phyloP scores from a whole-genome alignment of 1,284 basidiomycete genomes.

The Anthracocystis setariae region DNA sequence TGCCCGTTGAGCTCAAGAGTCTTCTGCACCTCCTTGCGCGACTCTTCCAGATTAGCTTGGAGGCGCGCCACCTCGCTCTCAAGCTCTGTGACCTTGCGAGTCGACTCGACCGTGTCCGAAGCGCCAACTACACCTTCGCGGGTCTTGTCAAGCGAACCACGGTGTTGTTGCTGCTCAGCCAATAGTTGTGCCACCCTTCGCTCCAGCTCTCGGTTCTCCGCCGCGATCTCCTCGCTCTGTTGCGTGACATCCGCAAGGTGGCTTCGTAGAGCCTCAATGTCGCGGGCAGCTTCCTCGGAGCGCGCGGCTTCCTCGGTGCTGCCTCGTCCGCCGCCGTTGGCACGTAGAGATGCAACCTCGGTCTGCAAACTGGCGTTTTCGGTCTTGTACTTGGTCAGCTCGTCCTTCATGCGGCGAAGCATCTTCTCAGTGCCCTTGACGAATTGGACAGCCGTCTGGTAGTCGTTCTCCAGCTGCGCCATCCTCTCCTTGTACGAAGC shows the following conservation, averaged over 20 bases:
- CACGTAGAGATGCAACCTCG: conserved; percentile 34
- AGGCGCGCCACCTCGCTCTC: conserved; percentile 50
- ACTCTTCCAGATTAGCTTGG: conserved; percentile 39
- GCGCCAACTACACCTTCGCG: conserved; percentile 13
- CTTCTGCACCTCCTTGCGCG: conserved; percentile 48
- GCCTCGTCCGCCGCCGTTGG: conserved; percentile 13
- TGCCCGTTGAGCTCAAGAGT: conserved; percentile 55
- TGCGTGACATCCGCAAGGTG: conserved; percentile 55
- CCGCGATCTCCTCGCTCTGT: conserved; percentile 57
- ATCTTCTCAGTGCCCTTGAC: conserved; percentile 96
- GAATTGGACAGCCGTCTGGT: conserved; percentile 85
- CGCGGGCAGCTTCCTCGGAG: conserved; percentile 52
- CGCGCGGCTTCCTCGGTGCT: conserved; percentile 43
- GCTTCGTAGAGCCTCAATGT: conserved; percentile 58
- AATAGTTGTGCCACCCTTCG: conserved; percentile 45
- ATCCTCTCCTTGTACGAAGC: conserved; percentile 65
- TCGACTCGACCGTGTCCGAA: conserved; percentile 20
- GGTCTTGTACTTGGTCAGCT: conserved; percentile 66
- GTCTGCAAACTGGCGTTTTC: conserved; percentile 64
- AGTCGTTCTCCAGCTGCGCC: conserved; percentile 88
- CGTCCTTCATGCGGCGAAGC: conserved; percentile 90
- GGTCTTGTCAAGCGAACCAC: conserved; percentile 35
- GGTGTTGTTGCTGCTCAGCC: conserved; percentile 57
- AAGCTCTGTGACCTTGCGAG: conserved; percentile 46
- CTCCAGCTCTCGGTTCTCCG: conserved; percentile 63